phyloP scores from a whole-genome alignment of 345 rosid species.

The Ceriops tagal region DNA sequence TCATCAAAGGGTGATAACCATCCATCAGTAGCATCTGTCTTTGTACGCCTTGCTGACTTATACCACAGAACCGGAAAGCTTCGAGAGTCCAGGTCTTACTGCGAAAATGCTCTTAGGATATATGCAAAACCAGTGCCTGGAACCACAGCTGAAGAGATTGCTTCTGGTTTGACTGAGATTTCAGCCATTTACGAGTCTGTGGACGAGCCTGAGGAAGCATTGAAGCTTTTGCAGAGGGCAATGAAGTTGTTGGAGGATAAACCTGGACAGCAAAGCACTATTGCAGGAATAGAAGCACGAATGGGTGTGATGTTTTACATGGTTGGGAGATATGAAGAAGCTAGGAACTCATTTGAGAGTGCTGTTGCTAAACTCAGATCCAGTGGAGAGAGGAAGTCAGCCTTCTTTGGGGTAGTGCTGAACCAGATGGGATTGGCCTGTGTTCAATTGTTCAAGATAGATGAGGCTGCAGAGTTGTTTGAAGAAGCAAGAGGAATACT shows the following conservation, averaged over 20 bases:
- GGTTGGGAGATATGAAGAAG: conserved; percentile 83
- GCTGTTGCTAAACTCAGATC: conserved; percentile 79
- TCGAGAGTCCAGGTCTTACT: conserved; percentile 88
- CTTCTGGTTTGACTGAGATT: conserved; percentile 83
- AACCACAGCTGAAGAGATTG: conserved; percentile 86
- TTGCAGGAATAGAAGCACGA: conserved; percentile 95
- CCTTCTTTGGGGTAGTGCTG: conserved; percentile 92
- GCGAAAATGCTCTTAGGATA: conserved; percentile 90
- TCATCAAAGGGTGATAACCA: conserved; percentile 95
- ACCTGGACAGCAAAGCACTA: conserved; percentile 95
- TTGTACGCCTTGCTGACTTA: conserved; percentile 90
- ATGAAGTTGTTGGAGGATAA: conserved; percentile 92
- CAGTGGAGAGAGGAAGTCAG: conserved; percentile 89
- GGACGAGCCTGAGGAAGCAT: conserved; percentile 96
- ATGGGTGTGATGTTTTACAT: conserved; percentile 98
- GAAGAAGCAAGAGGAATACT: conserved; percentile 87
- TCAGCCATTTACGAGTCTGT: conserved; percentile 97
- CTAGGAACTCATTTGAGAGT: conserved; percentile 80
- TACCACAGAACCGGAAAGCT: conserved; percentile 96
- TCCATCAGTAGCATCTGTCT: conserved; percentile 86
- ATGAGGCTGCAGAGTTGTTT: conserved; percentile 89
- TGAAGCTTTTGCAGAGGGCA: conserved; percentile 88
- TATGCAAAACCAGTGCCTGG: conserved; percentile 94
- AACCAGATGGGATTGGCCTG: conserved; percentile 99
- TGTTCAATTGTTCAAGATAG: conserved; percentile 93